These are phyloP conservation scores for Microbotryum violaceum DNA, from an alignment of 1,284 basidiomycete genomes.

Conservation along the genomic window DNA sequence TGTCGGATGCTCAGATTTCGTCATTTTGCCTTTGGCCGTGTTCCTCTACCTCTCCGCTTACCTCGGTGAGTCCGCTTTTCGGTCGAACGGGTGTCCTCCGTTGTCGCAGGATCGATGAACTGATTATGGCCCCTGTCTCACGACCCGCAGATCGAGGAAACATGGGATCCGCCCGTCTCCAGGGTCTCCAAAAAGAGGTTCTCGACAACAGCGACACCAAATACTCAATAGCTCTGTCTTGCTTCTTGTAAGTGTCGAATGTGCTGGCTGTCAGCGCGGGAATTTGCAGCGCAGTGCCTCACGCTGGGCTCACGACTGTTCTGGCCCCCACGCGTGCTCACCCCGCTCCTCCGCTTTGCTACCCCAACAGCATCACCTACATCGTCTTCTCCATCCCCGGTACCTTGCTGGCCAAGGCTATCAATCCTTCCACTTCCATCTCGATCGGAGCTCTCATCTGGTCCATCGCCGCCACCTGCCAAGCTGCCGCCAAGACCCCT, in stretches of 20 bases:
- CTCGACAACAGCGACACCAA: constrained; percentile 39
- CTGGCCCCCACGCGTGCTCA: no score
- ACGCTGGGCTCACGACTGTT: no score
- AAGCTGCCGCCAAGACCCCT: constrained; percentile 39
- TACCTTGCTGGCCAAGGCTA: constrained; percentile 37
- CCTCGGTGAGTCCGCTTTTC: constrained; percentile 37
- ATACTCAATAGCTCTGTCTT: constrained; percentile 42
- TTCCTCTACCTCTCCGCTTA: constrained; percentile 45
- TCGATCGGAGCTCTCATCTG: constrained; percentile 43
- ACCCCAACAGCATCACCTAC: constrained; percentile 35
- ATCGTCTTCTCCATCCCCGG: constrained; percentile 40
- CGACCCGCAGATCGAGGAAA: neutral
- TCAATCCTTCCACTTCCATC: constrained; percentile 42
- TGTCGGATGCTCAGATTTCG: constrained; percentile 29
- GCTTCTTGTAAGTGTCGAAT: constrained; percentile 37
- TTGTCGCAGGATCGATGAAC: no score
- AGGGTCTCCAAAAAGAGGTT: constrained; percentile 38
- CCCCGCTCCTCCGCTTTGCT: neutral
- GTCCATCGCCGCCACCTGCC: constrained; percentile 43
- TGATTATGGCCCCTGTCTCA: no score
- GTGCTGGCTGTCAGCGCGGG: neutral
- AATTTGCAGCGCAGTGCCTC: no score
- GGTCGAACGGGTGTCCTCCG: neutral
- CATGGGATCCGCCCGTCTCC: constrained; percentile 38
- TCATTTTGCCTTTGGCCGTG: constrained; percentile 44